phyloP scores from a whole-genome alignment of 164 flowering plant genomes.

The Euptelea pleiosperma region DNA sequence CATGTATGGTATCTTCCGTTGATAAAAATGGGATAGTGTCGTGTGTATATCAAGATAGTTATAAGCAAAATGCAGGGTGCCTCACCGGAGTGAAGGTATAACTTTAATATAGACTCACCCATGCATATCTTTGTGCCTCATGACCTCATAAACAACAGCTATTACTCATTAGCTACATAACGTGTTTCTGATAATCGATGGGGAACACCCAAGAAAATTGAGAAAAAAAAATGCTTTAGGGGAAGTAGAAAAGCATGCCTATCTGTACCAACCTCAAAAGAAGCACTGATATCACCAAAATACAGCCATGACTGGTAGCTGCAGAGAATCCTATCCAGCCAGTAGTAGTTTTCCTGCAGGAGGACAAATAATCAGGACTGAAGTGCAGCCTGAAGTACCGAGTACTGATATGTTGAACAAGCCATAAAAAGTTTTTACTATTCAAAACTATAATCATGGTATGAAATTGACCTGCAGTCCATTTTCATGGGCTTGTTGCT shows the following conservation, averaged over 20 bases:
- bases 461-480: slow-evolving; percentile 65
- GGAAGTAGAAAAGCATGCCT: background rate
- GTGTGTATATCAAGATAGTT: too few species aligned
- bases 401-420: background rate
- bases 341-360: slow-evolving; percentile 84
- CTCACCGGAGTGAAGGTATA: too few species aligned
- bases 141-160: background rate
- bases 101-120: background rate
- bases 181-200: background rate
- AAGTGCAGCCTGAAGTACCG: background rate
- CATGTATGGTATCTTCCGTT: too few species aligned
- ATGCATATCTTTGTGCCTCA: background rate
- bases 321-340: slow-evolving; percentile 84
- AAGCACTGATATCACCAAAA: slow-evolving; percentile 64
- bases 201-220: background rate
- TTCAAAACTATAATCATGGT: background rate
- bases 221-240: background rate
- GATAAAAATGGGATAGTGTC: too few species aligned
- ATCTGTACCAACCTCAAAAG: slow-evolving; percentile 58
- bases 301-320: slow-evolving; percentile 86
- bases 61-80: too few species aligned
- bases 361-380: slow-evolving; percentile 8
- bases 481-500: slow-evolving; percentile 96
- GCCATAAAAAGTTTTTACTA: background rate
- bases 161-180: background rate